Conservation (phyloP, 1,139 yeast species). For the Hansenula anomala region DNA sequence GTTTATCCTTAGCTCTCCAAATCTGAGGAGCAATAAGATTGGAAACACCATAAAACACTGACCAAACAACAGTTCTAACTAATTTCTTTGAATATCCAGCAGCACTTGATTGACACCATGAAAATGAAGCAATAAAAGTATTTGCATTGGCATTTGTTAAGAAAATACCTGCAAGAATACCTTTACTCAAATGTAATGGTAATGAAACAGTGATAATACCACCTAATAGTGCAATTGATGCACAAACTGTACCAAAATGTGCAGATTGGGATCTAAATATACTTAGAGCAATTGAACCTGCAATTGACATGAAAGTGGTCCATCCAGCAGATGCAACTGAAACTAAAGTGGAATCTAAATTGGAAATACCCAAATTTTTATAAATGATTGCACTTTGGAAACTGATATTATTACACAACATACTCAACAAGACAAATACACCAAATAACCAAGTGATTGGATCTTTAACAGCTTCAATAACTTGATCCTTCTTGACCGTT, state of each 20-base stretch:
- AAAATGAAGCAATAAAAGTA: slow-evolving; percentile 20
- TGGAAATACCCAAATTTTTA: slow-evolving; percentile 30
- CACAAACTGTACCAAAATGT: slow-evolving; percentile 15
- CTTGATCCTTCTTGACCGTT: slow-evolving; percentile 48
- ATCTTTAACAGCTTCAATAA: slow-evolving; percentile 39
- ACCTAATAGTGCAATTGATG: slow-evolving; percentile 25
- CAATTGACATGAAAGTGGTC: slow-evolving; percentile 15
- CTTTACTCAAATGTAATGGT: slow-evolving; percentile 25
- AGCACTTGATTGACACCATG: slow-evolving; percentile 22
- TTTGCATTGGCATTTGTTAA: slow-evolving; percentile 18
- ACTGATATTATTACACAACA: slow-evolving; percentile 36
- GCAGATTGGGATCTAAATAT: slow-evolving; percentile 17
- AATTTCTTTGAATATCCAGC: slow-evolving; percentile 27
- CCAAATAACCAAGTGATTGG: slow-evolving; percentile 47
- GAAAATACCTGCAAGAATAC: slow-evolving; percentile 27
- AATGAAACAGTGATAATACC: slow-evolving; percentile 26
- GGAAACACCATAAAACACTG: slow-evolving; percentile 19
- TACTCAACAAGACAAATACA: slow-evolving; percentile 31
- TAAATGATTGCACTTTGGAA: slow-evolving; percentile 38
- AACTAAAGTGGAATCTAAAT: slow-evolving; percentile 23
- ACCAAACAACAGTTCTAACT: slow-evolving; percentile 21
- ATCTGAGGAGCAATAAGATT: slow-evolving; percentile 25
- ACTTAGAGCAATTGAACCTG: slow-evolving; percentile 15
- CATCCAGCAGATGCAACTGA: slow-evolving; percentile 32
- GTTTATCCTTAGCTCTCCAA: slow-evolving; percentile 21